Evolutionary conservation across 495 filamentous ascomycete genomes (phyloP), one percentile per base, ranked within the genome.

Genomic region (Aspergillus asperescens): DNA sequence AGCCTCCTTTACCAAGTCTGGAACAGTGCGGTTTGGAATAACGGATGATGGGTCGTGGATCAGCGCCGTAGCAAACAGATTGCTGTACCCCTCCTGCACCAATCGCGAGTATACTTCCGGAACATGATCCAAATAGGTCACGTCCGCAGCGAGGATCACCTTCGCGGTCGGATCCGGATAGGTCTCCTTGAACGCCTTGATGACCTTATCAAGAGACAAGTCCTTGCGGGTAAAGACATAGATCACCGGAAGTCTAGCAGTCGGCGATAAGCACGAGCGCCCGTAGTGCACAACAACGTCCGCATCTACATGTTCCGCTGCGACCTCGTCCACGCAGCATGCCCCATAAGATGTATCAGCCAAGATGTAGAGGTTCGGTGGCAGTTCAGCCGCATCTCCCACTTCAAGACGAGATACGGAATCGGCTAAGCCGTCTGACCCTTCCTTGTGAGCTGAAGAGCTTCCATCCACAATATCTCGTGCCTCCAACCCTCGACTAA

Each of bases 241-340:
- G 50, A 96, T 85, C 20, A 97, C 89, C 0, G 94, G 89, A 13
- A 99, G 71, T 45, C 91, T 76, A 4, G 88, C 86, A 0, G 92
- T 95, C 10, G 93, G 94, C 1, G 88, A 95, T 20, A 99, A 74
- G 65, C 93, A 99, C 0, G 90, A 84, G 35, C 92, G 79, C 19
- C 93, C 93, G 61, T 97, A 99, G 65, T 99, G 93, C 15, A 99
- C 87, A 4, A 97, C 86, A 4, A 87, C 89, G 46, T 97, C 86
- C 5, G 93, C 91, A 61, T 89, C 77, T 24, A 88, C 86, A 67
- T 99, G 94, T 62, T 97, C 92, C 13, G 94, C 93, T 1, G 93
- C 94, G 39, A 97, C 86, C 68, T 99, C 93, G 56, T 99, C 93
- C 43, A 96, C 90, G 64, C 93, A 99, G 72, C 93, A 99, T 4